Evolutionary conservation across 352 stramenopile genomes (phyloP).

Genomic region (Phytophthora capsici): DNA sequence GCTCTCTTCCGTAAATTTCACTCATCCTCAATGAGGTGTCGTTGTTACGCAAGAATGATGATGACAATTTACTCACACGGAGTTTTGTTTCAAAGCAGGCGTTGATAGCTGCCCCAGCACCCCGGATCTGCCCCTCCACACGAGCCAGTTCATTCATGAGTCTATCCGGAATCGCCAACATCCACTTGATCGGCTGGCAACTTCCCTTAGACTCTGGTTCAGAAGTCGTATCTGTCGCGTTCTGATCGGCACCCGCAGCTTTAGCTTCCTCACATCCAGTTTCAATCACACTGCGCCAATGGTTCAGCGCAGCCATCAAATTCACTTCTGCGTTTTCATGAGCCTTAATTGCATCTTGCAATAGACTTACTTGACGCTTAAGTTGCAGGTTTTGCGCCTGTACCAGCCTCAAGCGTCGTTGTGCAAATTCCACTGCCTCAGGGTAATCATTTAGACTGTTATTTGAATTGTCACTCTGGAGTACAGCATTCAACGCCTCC

Average conservation of each 20-base stretch:
- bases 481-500: conserved; percentile 41
- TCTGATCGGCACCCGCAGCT: conserved; percentile 46
- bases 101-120: conserved; percentile 20
- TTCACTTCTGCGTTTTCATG: conserved; percentile 46
- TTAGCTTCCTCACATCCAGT: conserved; percentile 49
- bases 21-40: conserved; percentile 17
- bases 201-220: not conserved
- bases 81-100: conserved; percentile 42
- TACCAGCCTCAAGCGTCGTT: conserved; percentile 44
- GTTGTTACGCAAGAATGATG: conserved; percentile 30
- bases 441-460: conserved; percentile 10
- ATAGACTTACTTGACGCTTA: conserved; percentile 51
- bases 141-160: conserved; percentile 43
- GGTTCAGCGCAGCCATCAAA: conserved; percentile 41
- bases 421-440: conserved; percentile 26
- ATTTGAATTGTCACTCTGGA: conserved; percentile 41
- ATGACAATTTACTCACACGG: conserved; percentile 31
- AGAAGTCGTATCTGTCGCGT: not conserved
- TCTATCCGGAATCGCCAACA: conserved; percentile 45
- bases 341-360: conserved; percentile 46
- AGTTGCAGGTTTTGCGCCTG: conserved; percentile 74
- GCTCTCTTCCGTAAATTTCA: conserved; percentile 24
- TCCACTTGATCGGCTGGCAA: conserved; percentile 43
- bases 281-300: conserved; percentile 55
- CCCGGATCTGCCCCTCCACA: conserved; percentile 41